Conservation (phyloP, 2,329 filamentous ascomycete genomes). For the Macrophomina tecta region DNA sequence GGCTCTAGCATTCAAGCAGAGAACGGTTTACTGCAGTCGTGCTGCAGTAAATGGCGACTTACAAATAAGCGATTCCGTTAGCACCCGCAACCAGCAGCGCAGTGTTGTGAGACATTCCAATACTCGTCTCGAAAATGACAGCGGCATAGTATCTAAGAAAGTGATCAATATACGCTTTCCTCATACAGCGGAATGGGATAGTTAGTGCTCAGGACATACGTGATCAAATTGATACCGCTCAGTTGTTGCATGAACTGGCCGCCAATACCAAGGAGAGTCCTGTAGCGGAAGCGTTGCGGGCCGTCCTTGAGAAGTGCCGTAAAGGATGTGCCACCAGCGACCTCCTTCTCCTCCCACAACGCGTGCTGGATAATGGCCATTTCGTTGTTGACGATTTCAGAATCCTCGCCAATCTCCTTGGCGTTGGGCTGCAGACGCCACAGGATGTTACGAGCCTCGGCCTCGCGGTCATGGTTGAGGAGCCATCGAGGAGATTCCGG, state of each 20-base stretch:
- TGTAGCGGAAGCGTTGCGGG: slow-evolving; percentile 49
- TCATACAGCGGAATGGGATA: too few species aligned
- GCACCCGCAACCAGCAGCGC: slow-evolving; percentile 43
- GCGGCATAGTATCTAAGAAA: slow-evolving; percentile 50
- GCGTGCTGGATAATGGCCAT: slow-evolving; percentile 49
- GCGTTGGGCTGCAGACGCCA: slow-evolving; percentile 37
- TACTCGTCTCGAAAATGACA: slow-evolving; percentile 53
- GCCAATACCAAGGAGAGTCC: slow-evolving; percentile 48
- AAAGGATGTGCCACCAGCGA: slow-evolving; percentile 42
- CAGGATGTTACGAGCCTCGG: slow-evolving; percentile 57
- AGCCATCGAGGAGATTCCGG: slow-evolving; percentile 66
- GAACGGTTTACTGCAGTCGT: background rate
- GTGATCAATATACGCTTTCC: slow-evolving; percentile 34
- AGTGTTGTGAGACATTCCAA: slow-evolving; percentile 50
- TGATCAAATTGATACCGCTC: background rate
- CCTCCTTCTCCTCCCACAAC: slow-evolving; percentile 49
- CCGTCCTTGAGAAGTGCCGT: slow-evolving; percentile 51
- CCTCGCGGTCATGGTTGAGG: slow-evolving; percentile 58
- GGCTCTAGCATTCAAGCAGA: background rate
- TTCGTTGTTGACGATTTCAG: slow-evolving; percentile 33
- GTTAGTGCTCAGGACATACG: background rate
- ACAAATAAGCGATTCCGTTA: slow-evolving; percentile 53
- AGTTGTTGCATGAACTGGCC: slow-evolving; percentile 56
- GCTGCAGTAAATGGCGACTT: slow-evolving; percentile 29
- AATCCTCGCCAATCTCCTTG: slow-evolving; percentile 34